Evolutionary conservation across 495 filamentous ascomycete species (phyloP).

Genomic region (Neurospora sp.): DNA sequence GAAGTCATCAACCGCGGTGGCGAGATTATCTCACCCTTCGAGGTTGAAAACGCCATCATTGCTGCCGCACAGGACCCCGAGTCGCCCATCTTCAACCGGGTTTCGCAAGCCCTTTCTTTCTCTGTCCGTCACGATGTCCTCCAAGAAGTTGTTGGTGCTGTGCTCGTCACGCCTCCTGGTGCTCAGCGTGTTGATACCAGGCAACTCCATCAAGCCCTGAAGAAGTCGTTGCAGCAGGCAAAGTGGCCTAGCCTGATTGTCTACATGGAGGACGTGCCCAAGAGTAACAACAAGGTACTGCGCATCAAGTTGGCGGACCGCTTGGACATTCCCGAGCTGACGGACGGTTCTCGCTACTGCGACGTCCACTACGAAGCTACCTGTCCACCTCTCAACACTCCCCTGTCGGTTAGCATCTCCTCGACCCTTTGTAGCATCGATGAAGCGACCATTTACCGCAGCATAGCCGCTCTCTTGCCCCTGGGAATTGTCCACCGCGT

Average conservation of each 20-base stretch:
- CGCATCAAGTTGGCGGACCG: constrained; percentile 32
- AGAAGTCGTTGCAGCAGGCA: constrained; percentile 22
- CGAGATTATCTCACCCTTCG: constrained; percentile 45
- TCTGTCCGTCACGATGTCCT: constrained; percentile 33
- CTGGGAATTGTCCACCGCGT: background rate
- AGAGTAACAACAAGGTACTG: constrained; percentile 35
- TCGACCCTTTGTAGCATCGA: background rate
- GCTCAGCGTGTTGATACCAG: constrained; percentile 24
- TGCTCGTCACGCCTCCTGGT: constrained; percentile 25
- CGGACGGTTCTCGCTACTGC: constrained; percentile 7
- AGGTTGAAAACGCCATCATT: constrained; percentile 28
- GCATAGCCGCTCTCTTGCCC: background rate
- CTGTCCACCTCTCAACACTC: background rate
- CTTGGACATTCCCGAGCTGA: constrained; percentile 16
- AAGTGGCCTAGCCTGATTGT: constrained; percentile 34
- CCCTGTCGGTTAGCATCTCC: background rate
- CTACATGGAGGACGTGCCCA: constrained; percentile 35
- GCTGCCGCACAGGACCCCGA: constrained; percentile 17
- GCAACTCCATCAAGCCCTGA: constrained; percentile 20
- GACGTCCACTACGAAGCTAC: constrained; percentile 12
- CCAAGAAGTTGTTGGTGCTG: constrained; percentile 36
- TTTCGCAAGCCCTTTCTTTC: constrained; percentile 32
- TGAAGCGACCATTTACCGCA: background rate
- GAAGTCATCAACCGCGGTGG: constrained; percentile 51
- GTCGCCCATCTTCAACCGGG: constrained; percentile 23